phyloP scores from a whole-genome alignment of 73 alveolate genomes.

The Diophrys sp. region DNA sequence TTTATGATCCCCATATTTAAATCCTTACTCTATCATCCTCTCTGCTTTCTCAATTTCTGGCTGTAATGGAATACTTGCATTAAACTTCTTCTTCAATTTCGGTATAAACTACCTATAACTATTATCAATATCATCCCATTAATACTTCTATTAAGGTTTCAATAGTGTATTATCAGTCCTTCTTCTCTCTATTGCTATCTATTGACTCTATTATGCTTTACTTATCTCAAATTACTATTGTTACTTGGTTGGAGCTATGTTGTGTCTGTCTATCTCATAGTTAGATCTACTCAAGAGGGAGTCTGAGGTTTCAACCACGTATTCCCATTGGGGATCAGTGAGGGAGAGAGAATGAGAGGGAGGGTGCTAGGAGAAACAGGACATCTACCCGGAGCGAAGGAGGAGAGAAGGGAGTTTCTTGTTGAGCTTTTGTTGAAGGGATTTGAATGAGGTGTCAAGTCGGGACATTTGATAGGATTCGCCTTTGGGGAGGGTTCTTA shows the following conservation, averaged over 20 bases:
- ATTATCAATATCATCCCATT: conserved; percentile 79
- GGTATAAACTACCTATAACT: conserved; percentile 83
- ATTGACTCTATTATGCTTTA: conserved; percentile 5
- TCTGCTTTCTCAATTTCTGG: conserved; percentile 49
- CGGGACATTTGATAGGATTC: no score
- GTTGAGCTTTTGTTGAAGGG: no score
- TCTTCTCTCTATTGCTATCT: background rate
- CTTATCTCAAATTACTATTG: conserved; percentile 40
- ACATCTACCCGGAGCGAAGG: no score
- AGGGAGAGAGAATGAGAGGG: no score
- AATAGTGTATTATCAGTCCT: conserved; percentile 34
- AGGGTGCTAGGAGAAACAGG: no score
- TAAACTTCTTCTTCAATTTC: conserved; percentile 49
- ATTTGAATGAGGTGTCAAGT: no score
- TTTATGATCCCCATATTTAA: conserved; percentile 61
- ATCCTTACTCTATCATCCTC: conserved; percentile 48
- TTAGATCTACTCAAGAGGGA: conserved; percentile 72
- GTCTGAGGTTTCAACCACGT: conserved; percentile 53
- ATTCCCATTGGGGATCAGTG: no score
- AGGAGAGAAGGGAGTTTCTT: no score
- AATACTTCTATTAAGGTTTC: conserved; percentile 52
- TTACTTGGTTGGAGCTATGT: conserved; percentile 57
- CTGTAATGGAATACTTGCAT: conserved; percentile 52
- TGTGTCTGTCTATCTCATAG: conserved; percentile 58
- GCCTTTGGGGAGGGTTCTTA: no score